phyloP scores from a whole-genome alignment of 371 early-diverging fungal species.

The Mortierella sp. region DNA sequence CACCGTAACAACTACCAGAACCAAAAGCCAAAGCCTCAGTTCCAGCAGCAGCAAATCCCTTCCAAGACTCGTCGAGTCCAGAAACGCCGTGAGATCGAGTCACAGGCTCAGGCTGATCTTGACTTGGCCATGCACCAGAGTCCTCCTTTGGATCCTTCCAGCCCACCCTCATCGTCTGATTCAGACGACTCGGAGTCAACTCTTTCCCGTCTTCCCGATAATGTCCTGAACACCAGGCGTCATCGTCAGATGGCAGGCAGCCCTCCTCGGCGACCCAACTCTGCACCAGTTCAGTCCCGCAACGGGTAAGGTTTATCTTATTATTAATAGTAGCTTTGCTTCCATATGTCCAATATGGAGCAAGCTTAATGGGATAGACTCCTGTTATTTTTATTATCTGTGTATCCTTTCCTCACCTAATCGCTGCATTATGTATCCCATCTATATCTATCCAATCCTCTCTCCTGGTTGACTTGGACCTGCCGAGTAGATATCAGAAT shows the following conservation, averaged over 20 bases:
- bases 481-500: constrained; percentile 9
- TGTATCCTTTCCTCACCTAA: neutral
- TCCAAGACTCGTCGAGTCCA: constrained; percentile 53
- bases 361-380: neutral
- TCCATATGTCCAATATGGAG: neutral
- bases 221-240: constrained; percentile 11
- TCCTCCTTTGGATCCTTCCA: constrained; percentile 45
- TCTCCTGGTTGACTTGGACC: neutral
- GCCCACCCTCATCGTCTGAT: constrained; percentile 50
- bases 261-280: constrained; percentile 39
- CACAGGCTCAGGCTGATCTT: constrained; percentile 32
- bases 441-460: neutral
- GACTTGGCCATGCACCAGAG: constrained; percentile 40
- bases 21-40: constrained; percentile 34
- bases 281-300: constrained; percentile 39
- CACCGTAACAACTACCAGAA: constrained; percentile 18
- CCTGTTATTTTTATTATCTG: neutral
- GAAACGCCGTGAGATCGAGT: constrained; percentile 51
- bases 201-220: constrained; percentile 16
- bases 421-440: neutral
- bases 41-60: constrained; percentile 22
- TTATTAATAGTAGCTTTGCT: neutral
- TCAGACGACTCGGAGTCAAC: constrained; percentile 53
- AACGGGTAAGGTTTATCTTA: constrained; percentile 24
- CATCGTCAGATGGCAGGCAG: constrained; percentile 17